Evolutionary conservation across 306 rosid genomes (phyloP).

Genomic region (Albizia julibrissin): DNA sequence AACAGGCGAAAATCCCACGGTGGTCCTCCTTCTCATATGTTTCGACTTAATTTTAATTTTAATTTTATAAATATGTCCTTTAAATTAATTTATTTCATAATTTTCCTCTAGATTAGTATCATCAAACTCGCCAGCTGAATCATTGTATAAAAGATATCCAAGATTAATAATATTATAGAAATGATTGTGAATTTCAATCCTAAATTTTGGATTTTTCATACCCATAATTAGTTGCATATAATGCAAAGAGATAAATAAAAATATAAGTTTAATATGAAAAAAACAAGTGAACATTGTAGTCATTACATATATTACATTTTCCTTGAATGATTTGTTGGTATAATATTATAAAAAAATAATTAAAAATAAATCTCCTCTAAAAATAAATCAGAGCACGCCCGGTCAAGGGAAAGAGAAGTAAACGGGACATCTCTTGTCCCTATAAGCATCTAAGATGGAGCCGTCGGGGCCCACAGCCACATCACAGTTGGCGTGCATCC

Average conservation of each 20-base stretch:
- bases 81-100: background rate
- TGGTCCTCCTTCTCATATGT: background rate
- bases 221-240: background rate
- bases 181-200: background rate
- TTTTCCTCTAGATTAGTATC: background rate
- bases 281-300: background rate
- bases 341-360: background rate
- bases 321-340: background rate
- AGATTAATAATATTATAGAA: background rate
- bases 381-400: background rate
- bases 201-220: background rate
- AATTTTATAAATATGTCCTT: background rate
- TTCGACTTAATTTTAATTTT: background rate
- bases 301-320: background rate
- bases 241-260: background rate
- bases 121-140: background rate
- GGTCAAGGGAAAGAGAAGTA: conserved; percentile 44
- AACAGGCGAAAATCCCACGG: background rate
- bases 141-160: background rate
- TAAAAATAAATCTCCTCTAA: no score
- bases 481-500: conserved; percentile 69
- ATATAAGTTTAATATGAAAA: background rate
- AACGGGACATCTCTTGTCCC: conserved; percentile 61
- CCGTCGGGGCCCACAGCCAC: conserved; percentile 73
- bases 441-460: conserved; percentile 43